These are phyloP conservation scores for Cephalotrichum gorgonifer DNA, from an alignment of 2,329 filamentous ascomycete genomes.

Conservation along the genomic window DNA sequence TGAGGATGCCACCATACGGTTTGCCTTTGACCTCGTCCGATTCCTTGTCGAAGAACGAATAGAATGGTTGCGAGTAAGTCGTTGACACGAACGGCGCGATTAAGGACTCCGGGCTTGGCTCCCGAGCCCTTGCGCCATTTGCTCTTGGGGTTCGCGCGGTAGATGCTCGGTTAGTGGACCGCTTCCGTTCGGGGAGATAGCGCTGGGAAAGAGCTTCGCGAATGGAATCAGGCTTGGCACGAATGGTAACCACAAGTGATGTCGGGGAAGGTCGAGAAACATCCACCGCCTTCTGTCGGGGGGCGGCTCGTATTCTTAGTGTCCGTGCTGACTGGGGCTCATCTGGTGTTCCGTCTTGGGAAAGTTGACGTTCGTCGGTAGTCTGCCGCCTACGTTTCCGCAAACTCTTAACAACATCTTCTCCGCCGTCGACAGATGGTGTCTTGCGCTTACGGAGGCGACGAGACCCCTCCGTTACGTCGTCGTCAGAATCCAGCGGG, in stretches of 20 bases:
- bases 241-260: constrained; percentile 45
- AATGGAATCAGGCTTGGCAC: constrained; percentile 47
- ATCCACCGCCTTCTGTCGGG: constrained; percentile 5
- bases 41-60: constrained; percentile 82
- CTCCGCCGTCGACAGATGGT: constrained; percentile 55
- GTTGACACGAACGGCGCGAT: constrained; percentile 48
- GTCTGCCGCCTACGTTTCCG: constrained; percentile 44
- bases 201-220: constrained; percentile 39
- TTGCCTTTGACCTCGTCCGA: constrained; percentile 83
- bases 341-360: constrained; percentile 23
- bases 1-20: constrained; percentile 89
- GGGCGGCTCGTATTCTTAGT: neutral
- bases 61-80: constrained; percentile 67
- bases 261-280: constrained; percentile 19
- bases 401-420: constrained; percentile 41
- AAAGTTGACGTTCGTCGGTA: constrained; percentile 28
- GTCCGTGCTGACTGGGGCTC: constrained; percentile 4
- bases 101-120: constrained; percentile 16
- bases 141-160: neutral
- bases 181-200: constrained; percentile 1
- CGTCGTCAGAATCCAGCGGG: constrained; percentile 57
- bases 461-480: constrained; percentile 66
- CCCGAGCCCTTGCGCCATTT: constrained; percentile 1
- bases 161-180: constrained; percentile 13
- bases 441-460: constrained; percentile 77